Base-by-base conservation (phyloP, 768 basidiomycete genomes). In the Termitomyces sp. region DNA sequence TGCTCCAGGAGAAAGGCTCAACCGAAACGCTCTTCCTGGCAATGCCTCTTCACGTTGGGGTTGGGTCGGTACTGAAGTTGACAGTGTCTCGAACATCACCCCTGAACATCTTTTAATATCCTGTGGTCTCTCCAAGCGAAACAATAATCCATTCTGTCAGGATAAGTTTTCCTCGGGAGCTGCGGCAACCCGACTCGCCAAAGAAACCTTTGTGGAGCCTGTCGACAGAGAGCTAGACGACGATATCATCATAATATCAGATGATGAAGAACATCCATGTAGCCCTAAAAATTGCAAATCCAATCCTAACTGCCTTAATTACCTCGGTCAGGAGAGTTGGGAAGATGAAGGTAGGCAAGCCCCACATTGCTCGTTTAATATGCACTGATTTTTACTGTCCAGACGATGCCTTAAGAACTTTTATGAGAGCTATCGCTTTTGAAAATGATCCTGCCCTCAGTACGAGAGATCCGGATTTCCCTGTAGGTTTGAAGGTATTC, bases 221-320 rank as follows among this genome's bases (percentile, higher is more conserved):
- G 51, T 68, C 22, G 69, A 70, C 16, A 79, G 78, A 53, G 82
- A 83, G 68, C 70, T 76, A 18, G 78, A 78, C 48, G 82, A 82
- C 61, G 86, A 88, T 65, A 69, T 88, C 31, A 87, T 90, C 54
- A 74, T 89, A 20, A 77, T 90, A 37, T 86, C 87, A 1, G 83
- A 88, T 39, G 86, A 89, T n/a, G n/a, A n/a, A 47, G 68, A 64
- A 36, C 71, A 72, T 4, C 64, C 68, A 16, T 93, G 92, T 66
- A 76, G 68, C 57, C 84, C 81, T 64, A 87, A 81, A 58, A 29
- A 51, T 5, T 98, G 96, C 71, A 86, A 81, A 63, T 71, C 71
- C 49, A 95, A 94, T 66, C 90, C 92, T 9, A 83, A 87, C 52
- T 97, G 96, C 69, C 74, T 95, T 54, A 96, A 94, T 68, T 86